Base-by-base conservation (phyloP, 345 rosid genomes). In the Turritis glabra region DNA sequence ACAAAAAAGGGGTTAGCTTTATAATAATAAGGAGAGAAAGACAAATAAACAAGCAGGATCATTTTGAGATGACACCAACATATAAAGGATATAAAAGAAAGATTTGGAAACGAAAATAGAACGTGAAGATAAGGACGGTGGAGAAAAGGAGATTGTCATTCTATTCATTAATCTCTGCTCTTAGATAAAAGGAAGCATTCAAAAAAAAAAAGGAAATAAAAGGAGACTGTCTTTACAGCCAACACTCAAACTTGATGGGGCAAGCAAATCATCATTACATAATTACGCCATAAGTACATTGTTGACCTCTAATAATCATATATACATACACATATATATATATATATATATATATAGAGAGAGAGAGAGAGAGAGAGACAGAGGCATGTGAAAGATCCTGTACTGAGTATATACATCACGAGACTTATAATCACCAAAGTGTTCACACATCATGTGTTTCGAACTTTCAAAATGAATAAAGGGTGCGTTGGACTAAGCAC, bases 141-240 rank as follows among this genome's bases (percentile, higher is more conserved):
- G 37, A 35, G 40, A 62, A 78, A 83, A 78, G 82, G 9, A 29
- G 64, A 15, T 26, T 2, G 62, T n/a, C n/a, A n/a, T n/a, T n/a
- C n/a, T n/a, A n/a, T n/a, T n/a, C n/a, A n/a, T n/a, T n/a, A n/a
- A n/a, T n/a, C n/a, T n/a, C n/a, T n/a, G n/a, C n/a, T n/a, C n/a
- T n/a, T n/a, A n/a, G n/a, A n/a, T n/a, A n/a, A n/a, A n/a, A n/a
- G n/a, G n/a, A n/a, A n/a, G n/a, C n/a, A n/a, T n/a, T n/a, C n/a
- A n/a, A n/a, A n/a, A n/a, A n/a, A n/a, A n/a, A n/a, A n/a, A n/a
- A n/a, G n/a, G n/a, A n/a, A n/a, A n/a, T n/a, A 62, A 78, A 83
- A 78, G 82, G 9, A 29, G 64, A 15, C 21, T 2, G 62, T 14
- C 84, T 83, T 83, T 83, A 76, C 84, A 80, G 84, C 79, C 74